Evolutionary conservation across 2,329 filamentous ascomycete genomes (phyloP), one percentile per base, ranked within the genome.

Genomic region (Arthrinium puccinioides): DNA sequence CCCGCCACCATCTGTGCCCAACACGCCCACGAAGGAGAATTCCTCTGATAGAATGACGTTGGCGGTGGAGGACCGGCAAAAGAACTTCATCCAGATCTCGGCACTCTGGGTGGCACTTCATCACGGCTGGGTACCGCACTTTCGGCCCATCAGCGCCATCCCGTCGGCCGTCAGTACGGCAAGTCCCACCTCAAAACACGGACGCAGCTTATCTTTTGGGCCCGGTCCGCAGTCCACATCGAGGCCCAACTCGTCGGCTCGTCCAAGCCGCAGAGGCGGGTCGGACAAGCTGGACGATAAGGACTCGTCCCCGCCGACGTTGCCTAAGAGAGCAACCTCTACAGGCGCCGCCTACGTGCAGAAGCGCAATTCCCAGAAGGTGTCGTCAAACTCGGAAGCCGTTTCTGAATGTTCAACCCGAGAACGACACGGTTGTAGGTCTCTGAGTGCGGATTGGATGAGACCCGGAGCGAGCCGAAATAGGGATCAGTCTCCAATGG

Each of bases 21-120:
- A 48, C 20, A 29, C 47, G 9, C 34, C 38, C 16, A 25, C 32
- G 9, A 37, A 46, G 3, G 46, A 51, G 19, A 34, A 27, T 6
- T 27, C 37, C 32, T 21, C 43, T 18, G 53, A 61, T 26, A 58
- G 62, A 18, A 57, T 51, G 7, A 61, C 57, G 2, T 55, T 58
- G 19, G 37, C 46, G 28, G 53, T 74, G 9, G 66, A 72, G 41
- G 60, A 66, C 23, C 56, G 59, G 21, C 61, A 70, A 40, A 68
- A 64, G 44, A 55, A 47, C 11, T 60, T 76, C n/a, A 74, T 75
- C 45, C 57, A 67, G 9, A 60, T 73, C 18, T 74, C 70, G 4
- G 67, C 67, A 3, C 55, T 73, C 30, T 76, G 70, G 70, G 62
- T 76, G 7, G 61, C 66, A 5, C 55, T 75, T 15, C 63, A 64